Evolutionary conservation across 2,329 filamentous ascomycete species (phyloP).

Genomic region (Malbranchea zuffiana): DNA sequence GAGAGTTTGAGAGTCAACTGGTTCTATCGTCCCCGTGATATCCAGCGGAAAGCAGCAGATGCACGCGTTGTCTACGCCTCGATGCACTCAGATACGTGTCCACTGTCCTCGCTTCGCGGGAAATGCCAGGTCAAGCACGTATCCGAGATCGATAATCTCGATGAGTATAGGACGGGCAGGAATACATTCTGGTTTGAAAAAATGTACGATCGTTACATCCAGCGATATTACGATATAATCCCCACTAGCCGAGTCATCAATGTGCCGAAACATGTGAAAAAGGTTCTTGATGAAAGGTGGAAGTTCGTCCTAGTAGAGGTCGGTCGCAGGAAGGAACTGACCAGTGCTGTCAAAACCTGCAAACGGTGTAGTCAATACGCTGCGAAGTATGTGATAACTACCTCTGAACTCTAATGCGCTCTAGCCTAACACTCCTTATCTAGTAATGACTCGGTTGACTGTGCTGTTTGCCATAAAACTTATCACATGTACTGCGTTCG

Average conservation of each 20-base stretch:
- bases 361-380: slow-evolving; percentile 87
- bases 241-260: slow-evolving; percentile 89
- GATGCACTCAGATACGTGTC: slow-evolving; percentile 96
- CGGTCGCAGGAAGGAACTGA: slow-evolving; percentile 86
- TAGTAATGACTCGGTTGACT: slow-evolving; percentile 91
- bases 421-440: slow-evolving; percentile 19
- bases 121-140: slow-evolving; percentile 87
- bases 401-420: slow-evolving; percentile 1
- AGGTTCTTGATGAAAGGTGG: slow-evolving; percentile 91
- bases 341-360: slow-evolving; percentile 89
- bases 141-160: slow-evolving; percentile 70
- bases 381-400: slow-evolving; percentile 55
- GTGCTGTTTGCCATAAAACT: slow-evolving; percentile 84
- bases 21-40: slow-evolving; percentile 95
- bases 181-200: slow-evolving; percentile 97
- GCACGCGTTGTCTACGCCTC: slow-evolving; percentile 86
- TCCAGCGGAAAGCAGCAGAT: slow-evolving; percentile 82
- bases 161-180: slow-evolving; percentile 70
- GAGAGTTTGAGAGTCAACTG: slow-evolving; percentile 91
- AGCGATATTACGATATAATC: slow-evolving; percentile 94
- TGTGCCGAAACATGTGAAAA: slow-evolving; percentile 88
- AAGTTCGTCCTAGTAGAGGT: slow-evolving; percentile 92
- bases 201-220: slow-evolving; percentile 95
- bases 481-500: slow-evolving; percentile 98
- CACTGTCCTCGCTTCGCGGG: slow-evolving; percentile 80